These are phyloP conservation scores for Colletotrichum brevisporum DNA, from an alignment of 2,329 filamentous ascomycete species.

Conservation along the genomic window DNA sequence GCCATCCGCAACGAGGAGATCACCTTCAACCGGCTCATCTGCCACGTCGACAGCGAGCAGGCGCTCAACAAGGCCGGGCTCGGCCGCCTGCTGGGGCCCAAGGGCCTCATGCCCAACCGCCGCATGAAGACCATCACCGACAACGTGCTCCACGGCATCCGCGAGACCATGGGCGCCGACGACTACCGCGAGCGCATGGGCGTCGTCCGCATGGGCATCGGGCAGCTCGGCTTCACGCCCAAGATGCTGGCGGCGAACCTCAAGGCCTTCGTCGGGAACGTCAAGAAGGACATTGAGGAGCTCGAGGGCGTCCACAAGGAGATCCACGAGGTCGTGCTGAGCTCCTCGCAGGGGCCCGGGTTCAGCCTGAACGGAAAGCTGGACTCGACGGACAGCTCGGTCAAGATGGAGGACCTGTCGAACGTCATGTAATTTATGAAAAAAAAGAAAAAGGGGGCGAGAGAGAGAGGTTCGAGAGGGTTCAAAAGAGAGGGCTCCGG, in stretches of 20 bases:
- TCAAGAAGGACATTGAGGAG: constrained; percentile 81
- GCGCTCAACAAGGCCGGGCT: constrained; percentile 86
- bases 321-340: constrained; percentile 78
- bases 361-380: constrained; percentile 89
- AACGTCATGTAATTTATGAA: constrained; percentile 63
- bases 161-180: constrained; percentile 85
- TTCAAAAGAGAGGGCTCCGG: too few species aligned
- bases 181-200: constrained; percentile 90
- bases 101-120: constrained; percentile 90
- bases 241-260: constrained; percentile 89
- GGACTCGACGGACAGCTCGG: constrained; percentile 70
- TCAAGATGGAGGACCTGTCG: constrained; percentile 67
- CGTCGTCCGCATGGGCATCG: constrained; percentile 90
- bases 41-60: constrained; percentile 82
- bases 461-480: neutral
- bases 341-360: constrained; percentile 88
- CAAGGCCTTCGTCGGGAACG: constrained; percentile 78
- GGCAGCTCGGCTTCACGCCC: constrained; percentile 90
- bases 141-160: constrained; percentile 81
- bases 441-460: neutral
- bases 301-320: constrained; percentile 55
- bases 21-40: constrained; percentile 90
- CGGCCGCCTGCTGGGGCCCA: constrained; percentile 87
- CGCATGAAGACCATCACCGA: constrained; percentile 92
- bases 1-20: constrained; percentile 81